These are phyloP conservation scores for Populus pruinosa DNA, from an alignment of 345 rosid genomes.

Conservation along the genomic window DNA sequence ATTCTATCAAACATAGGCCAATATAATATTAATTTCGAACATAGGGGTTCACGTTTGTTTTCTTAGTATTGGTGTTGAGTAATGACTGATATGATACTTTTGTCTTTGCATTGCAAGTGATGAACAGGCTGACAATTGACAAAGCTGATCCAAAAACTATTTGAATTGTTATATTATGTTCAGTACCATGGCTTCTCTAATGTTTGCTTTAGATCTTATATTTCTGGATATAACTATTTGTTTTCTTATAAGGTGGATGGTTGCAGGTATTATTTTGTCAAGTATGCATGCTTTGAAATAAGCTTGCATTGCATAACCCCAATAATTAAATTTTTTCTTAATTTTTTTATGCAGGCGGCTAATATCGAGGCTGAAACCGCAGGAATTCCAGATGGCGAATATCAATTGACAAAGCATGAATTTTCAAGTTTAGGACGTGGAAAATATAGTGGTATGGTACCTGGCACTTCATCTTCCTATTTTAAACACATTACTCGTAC, in stretches of 20 bases:
- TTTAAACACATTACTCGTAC: not conserved
- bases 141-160: not conserved
- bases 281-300: not conserved
- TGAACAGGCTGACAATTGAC: not conserved
- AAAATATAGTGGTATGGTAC: conserved; percentile 72
- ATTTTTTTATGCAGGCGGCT: conserved; percentile 58
- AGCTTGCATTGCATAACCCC: not conserved
- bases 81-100: not conserved
- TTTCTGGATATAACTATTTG: not conserved
- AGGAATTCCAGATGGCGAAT: conserved; percentile 61
- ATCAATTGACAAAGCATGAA: conserved; percentile 65
- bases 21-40: not conserved
- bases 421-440: conserved; percentile 65
- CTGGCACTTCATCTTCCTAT: conserved; percentile 4
- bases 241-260: not conserved
- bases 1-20: not conserved
- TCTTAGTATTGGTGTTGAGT: not conserved
- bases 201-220: not conserved
- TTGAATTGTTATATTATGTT: not conserved
- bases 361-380: conserved; percentile 74
- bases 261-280: not conserved
- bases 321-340: not conserved
- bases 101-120: not conserved
- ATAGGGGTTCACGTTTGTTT: not conserved
- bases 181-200: not conserved